Base-by-base conservation (phyloP, 2,329 filamentous ascomycete species). In the Coleophoma cylindrospora region DNA sequence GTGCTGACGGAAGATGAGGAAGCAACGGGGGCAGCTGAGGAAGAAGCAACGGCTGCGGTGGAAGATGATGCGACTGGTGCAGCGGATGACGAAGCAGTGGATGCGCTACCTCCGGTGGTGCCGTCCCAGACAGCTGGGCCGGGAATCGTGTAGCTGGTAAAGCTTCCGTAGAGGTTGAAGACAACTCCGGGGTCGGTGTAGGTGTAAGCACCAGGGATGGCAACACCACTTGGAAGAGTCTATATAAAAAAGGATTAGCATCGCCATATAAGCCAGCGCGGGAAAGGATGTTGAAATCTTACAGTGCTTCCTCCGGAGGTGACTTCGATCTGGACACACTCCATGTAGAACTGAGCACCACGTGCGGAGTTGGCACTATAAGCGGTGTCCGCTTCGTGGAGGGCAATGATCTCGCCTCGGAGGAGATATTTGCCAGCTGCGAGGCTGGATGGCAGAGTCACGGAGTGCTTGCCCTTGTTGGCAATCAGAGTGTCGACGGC, bases 291-390 rank as follows among this genome's bases (percentile, higher is more conserved):
- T 38, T n/a, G 6, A 38, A 21, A 41, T 44, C 48, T 37, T n/a
- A 50, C 44, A 32, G 46, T 50, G 14, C 38, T 15, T 46, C 55
- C 57, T 15, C 59, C 59, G 12, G 62, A 64, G 33, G 61, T 64
- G 40, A 72, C 65, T 50, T 64, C 68, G 52, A 74, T 56, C 58
- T 73, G 68, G 17, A 70, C 63, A 59, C 69, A 73, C 55, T 68
- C 67, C 61, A 69, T 67, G 60, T 74, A 74, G 53, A 73, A 66
- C 54, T 74, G 71, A 15, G 70, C 69, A 45, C 70, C 70, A 43
- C 60, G 61, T 1, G 45, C 54, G 13, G 55, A 38, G 47, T 57
- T 53, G 12, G 33, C 47, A 33, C 27, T 50, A 32, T 14, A 55
- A 38, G 40, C 57, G 51, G 61, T 62, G 55, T 63, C 60, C 27